These are phyloP conservation scores for Acorus gramineus DNA, from an alignment of 106 monocot genomes.

Conservation along the genomic window DNA sequence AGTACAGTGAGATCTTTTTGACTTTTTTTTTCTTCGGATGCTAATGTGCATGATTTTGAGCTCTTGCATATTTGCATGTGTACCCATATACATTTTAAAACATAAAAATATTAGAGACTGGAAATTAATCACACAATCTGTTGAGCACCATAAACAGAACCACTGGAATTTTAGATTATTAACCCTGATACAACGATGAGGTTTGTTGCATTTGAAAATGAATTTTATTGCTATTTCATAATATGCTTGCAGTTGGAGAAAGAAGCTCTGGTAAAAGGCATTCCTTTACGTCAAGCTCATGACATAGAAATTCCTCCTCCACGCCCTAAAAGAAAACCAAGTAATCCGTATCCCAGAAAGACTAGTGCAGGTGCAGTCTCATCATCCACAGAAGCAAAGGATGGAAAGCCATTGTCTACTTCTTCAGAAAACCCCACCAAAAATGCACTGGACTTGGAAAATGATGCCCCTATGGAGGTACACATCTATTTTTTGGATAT, in stretches of 20 bases:
- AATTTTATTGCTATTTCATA: not conserved
- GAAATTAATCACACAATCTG: too few relatives aligned
- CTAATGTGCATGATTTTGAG: too few relatives aligned
- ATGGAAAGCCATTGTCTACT: constrained; percentile 24
- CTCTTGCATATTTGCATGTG: too few relatives aligned
- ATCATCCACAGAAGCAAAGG: constrained; percentile 19
- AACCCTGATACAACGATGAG: too few relatives aligned
- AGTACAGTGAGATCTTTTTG: too few relatives aligned
- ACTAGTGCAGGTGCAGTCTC: constrained; percentile 17
- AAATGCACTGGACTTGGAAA: constrained; percentile 16
- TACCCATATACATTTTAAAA: too few relatives aligned
- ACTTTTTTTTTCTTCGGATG: too few relatives aligned
- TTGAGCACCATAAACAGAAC: too few relatives aligned
- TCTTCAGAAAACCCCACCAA: constrained; percentile 12
- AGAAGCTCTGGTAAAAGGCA: constrained; percentile 52
- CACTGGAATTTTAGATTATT: too few relatives aligned
- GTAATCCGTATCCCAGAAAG: constrained; percentile 83
- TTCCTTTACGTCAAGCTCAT: constrained; percentile 50
- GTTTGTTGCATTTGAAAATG: not conserved
- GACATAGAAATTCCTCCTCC: constrained; percentile 95
- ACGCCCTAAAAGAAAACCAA: constrained; percentile 86
- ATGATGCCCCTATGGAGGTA: constrained; percentile 32
- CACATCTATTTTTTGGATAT: not conserved
- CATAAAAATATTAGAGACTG: too few relatives aligned
- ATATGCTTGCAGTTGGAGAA: constrained; percentile 58